Evolutionary conservation across 1,284 basidiomycete species (phyloP).

Genomic region (Ganoderma sinense): DNA sequence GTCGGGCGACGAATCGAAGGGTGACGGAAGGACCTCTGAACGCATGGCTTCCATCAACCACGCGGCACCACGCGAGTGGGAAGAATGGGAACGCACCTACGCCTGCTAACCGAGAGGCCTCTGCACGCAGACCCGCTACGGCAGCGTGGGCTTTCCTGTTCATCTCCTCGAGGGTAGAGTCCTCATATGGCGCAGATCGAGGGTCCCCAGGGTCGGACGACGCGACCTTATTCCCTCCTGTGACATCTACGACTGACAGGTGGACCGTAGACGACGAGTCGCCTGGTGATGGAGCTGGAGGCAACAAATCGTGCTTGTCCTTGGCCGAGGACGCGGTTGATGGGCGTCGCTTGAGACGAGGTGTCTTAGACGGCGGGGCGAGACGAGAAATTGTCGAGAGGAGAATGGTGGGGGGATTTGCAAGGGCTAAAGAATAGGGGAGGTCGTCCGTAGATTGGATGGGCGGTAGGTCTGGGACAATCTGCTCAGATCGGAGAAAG

Average conservation of each 20-base stretch:
- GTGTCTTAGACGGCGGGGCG: constrained; percentile 26
- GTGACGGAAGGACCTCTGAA: constrained; percentile 37
- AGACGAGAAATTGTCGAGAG: constrained; percentile 34
- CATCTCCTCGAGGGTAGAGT: constrained; percentile 36
- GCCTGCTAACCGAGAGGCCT: constrained; percentile 39
- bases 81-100: constrained; percentile 32
- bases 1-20: constrained; percentile 41
- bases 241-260: constrained; percentile 18
- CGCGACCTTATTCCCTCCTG: not conserved
- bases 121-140: constrained; percentile 39
- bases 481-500: constrained; percentile 33
- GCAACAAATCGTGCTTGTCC: constrained; percentile 37
- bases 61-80: not conserved
- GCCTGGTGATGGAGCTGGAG: constrained; percentile 33
- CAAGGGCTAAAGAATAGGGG: constrained; percentile 29
- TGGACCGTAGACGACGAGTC: constrained; percentile 29
- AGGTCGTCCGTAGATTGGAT: constrained; percentile 27
- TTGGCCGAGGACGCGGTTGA: constrained; percentile 50
- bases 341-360: constrained; percentile 44
- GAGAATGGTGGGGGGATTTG: constrained; percentile 28
- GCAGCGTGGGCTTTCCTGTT: constrained; percentile 39
- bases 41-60: constrained; percentile 5
- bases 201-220: constrained; percentile 18
- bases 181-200: constrained; percentile 21
- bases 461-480: constrained; percentile 32